Evolutionary conservation across 495 filamentous ascomycete species (phyloP).

Genomic region (Apodospora peruviana): DNA sequence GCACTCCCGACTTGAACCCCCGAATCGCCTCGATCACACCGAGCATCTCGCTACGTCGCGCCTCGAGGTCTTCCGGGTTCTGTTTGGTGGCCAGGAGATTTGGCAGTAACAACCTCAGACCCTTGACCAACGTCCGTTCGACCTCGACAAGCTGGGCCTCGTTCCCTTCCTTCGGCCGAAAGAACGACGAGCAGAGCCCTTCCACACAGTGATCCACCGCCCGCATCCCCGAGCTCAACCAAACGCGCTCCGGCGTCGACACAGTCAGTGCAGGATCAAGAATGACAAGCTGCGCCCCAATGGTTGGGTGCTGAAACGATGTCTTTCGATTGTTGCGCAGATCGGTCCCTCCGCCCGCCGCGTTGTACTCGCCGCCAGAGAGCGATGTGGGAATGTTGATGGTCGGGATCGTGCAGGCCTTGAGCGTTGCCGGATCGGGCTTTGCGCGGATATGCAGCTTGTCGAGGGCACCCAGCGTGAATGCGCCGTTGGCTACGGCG

Average conservation of each 20-base stretch:
- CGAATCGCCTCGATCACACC: constrained; percentile 23
- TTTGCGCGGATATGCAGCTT: constrained; percentile 27
- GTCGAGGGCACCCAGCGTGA: constrained; percentile 37
- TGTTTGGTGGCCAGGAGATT: constrained; percentile 46
- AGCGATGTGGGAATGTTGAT: constrained; percentile 60
- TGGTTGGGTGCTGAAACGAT: constrained; percentile 41
- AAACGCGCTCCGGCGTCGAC: constrained; percentile 53
- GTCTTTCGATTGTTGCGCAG: constrained; percentile 48
- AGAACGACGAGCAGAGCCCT: constrained; percentile 41
- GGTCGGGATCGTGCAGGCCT: constrained; percentile 42
- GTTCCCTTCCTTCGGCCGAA: constrained; percentile 17
- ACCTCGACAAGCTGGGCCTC: background rate
- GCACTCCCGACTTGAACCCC: constrained; percentile 21
- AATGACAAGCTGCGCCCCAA: constrained; percentile 50
- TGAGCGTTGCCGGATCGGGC: constrained; percentile 8
- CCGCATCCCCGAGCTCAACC: constrained; percentile 57
- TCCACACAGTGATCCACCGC: constrained; percentile 65
- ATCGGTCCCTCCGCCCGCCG: constrained; percentile 51
- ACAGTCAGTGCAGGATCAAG: constrained; percentile 51
- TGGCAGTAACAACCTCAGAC: constrained; percentile 45
- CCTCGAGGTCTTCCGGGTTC: constrained; percentile 38
- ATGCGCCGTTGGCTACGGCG: constrained; percentile 38
- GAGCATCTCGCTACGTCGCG: constrained; percentile 36
- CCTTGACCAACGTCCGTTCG: constrained; percentile 27
- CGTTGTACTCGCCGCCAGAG: constrained; percentile 58